Evolutionary conservation across 2,329 filamentous ascomycete species (phyloP).

Genomic region (Colletotrichum endophyticum): DNA sequence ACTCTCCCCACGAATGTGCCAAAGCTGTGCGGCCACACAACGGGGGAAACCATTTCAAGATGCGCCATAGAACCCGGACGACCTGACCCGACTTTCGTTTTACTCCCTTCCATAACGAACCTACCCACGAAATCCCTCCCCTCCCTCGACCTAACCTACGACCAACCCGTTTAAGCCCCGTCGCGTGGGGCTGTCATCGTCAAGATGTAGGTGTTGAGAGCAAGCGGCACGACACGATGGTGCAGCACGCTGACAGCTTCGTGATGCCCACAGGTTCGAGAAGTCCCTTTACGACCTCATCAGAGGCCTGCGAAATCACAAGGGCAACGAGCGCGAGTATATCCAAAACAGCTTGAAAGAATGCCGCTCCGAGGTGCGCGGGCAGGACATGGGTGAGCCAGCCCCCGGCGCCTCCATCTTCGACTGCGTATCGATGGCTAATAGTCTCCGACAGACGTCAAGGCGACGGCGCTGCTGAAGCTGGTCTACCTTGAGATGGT

Average conservation of each 20-base stretch:
- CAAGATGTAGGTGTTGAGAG: constrained; percentile 12
- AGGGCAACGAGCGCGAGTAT: constrained; percentile 93
- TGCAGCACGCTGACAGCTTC: constrained; percentile 21
- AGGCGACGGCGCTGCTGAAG: constrained; percentile 94
- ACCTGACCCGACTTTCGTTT: constrained; percentile 6
- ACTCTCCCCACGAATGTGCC: background rate
- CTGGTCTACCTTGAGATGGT: constrained; percentile 99
- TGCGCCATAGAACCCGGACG: constrained; percentile 4
- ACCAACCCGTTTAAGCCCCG: background rate
- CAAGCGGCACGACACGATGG: background rate
- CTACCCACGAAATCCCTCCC: background rate
- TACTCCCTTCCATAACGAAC: background rate
- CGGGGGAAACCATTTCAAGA: constrained; percentile 2
- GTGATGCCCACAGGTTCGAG: constrained; percentile 77
- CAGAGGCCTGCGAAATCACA: constrained; percentile 91
- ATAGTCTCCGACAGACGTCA: constrained; percentile 70
- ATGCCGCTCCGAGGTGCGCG: constrained; percentile 91
- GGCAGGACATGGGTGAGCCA: constrained; percentile 85
- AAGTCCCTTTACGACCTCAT: constrained; percentile 99
- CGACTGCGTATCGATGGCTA: background rate
- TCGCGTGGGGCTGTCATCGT: constrained; percentile 12
- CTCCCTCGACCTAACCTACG: background rate
- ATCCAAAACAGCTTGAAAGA: constrained; percentile 93
- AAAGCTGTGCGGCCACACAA: background rate
- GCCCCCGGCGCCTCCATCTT: background rate